These are phyloP conservation scores for Anthostomella pinea DNA, from an alignment of 2,329 filamentous ascomycete genomes.

Conservation along the genomic window DNA sequence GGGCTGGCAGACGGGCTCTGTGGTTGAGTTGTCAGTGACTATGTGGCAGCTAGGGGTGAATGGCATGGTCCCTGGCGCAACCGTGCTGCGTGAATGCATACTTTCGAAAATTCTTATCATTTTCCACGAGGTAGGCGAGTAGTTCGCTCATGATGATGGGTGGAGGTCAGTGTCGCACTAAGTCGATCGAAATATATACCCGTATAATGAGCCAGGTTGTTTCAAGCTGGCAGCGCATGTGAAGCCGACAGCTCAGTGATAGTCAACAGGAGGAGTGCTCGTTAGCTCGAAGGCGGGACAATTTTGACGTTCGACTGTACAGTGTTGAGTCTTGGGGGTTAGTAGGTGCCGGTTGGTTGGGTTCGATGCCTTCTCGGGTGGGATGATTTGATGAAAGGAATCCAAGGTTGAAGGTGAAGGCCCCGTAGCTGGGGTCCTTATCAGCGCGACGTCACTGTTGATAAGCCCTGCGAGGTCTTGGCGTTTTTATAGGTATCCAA, in stretches of 20 bases:
- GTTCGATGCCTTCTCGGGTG: constrained; percentile 3
- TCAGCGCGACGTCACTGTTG: constrained; percentile 29
- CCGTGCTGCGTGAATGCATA: constrained; percentile 34
- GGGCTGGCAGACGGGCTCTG: constrained; percentile 74
- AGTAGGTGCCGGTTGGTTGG: not conserved
- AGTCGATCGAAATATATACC: too few species aligned
- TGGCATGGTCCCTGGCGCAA: not conserved
- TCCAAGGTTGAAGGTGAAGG: constrained; percentile 7
- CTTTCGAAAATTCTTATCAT: constrained; percentile 62
- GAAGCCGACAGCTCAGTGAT: too few species aligned
- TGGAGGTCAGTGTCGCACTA: constrained; percentile 1
- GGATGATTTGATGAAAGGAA: constrained; percentile 10
- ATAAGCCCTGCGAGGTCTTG: constrained; percentile 1
- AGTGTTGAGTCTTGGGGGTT: not conserved
- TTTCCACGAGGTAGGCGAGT: constrained; percentile 60
- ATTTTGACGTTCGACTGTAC: not conserved
- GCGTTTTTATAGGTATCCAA: too few species aligned
- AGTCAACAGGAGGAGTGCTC: too few species aligned
- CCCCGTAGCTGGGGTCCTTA: constrained; percentile 14
- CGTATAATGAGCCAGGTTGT: not conserved
- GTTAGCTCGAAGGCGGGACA: too few species aligned
- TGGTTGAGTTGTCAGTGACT: constrained; percentile 15
- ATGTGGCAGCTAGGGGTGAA: constrained; percentile 1
- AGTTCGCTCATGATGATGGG: constrained; percentile 59
- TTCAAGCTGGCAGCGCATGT: not conserved